These are phyloP conservation scores for Naganishia antarctica DNA, from an alignment of 768 basidiomycete genomes.

Conservation along the genomic window DNA sequence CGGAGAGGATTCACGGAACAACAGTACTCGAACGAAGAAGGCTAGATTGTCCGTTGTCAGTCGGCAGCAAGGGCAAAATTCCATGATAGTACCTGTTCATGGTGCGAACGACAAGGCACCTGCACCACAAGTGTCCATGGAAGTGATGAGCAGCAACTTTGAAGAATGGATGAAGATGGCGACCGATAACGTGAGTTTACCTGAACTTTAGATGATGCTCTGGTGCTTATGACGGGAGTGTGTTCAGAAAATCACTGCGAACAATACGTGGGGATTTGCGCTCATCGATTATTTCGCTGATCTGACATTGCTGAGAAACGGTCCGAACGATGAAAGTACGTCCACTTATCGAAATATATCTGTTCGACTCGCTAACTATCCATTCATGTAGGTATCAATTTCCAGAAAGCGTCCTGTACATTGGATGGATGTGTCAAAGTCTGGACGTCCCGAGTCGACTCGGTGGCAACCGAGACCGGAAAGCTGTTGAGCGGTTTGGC, in stretches of 20 bases:
- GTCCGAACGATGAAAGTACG: conserved; percentile 65
- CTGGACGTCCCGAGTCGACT: conserved; percentile 96
- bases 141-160: conserved; percentile 86
- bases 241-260: conserved; percentile 91
- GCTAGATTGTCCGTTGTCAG: conserved; percentile 15
- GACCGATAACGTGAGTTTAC: conserved; percentile 78
- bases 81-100: conserved; percentile 16
- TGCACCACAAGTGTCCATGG: conserved; percentile 52
- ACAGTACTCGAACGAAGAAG: conserved; percentile 9
- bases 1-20: conserved; percentile 10
- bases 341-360: not conserved
- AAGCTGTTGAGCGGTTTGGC: conserved; percentile 86
- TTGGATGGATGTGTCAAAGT: conserved; percentile 99
- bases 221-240: not conserved
- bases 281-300: conserved; percentile 99
- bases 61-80: conserved; percentile 13
- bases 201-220: not conserved
- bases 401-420: conserved; percentile 95
- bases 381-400: conserved; percentile 66
- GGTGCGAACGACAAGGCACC: conserved; percentile 9
- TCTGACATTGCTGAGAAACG: conserved; percentile 89
- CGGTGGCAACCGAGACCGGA: conserved; percentile 91
- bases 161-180: conserved; percentile 99
- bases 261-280: conserved; percentile 96
- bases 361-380: not conserved